phyloP scores from a whole-genome alignment of 2,329 filamentous ascomycete species.

The Hypoxylon sp. region DNA sequence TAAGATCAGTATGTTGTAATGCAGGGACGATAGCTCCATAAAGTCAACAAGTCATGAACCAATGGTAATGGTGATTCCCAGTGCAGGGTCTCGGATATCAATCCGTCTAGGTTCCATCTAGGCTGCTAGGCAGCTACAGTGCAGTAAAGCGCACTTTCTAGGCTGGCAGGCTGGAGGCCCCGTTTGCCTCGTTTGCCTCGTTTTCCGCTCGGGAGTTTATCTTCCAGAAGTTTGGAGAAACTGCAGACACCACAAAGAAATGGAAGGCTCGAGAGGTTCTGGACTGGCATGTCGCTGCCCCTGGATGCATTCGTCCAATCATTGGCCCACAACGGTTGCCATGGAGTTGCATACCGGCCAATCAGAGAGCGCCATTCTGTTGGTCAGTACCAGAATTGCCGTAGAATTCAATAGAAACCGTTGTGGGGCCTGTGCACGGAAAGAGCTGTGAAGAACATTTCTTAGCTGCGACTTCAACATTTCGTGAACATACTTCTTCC shows the following conservation, averaged over 20 bases:
- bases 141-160: not conserved
- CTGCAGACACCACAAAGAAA: conserved; percentile 31
- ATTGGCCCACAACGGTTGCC: conserved; percentile 44
- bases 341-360: conserved; percentile 39
- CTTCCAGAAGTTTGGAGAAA: conserved; percentile 47
- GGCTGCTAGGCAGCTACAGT: conserved; percentile 9
- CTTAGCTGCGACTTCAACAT: conserved; percentile 27
- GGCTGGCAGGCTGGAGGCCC: not conserved
- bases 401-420: conserved; percentile 54
- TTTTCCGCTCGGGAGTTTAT: conserved; percentile 6
- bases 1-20: conserved; percentile 8
- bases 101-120: conserved; percentile 10
- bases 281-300: conserved; percentile 27
- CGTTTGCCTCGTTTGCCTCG: conserved; percentile 9
- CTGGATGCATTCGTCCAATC: conserved; percentile 49
- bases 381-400: conserved; percentile 40
- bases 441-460: conserved; percentile 44
- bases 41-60: conserved; percentile 16
- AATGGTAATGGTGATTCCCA: conserved; percentile 9
- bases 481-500: conserved; percentile 35
- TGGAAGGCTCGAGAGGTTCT: conserved; percentile 35
- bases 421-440: conserved; percentile 49
- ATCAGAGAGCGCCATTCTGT: conserved; percentile 35
- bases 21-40: conserved; percentile 10
- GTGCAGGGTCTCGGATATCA: conserved; percentile 3